Evolutionary conservation across 805 yeast genomes (phyloP), one percentile per base, ranked within the genome.

Genomic region (Candida coquimbonensis): DNA sequence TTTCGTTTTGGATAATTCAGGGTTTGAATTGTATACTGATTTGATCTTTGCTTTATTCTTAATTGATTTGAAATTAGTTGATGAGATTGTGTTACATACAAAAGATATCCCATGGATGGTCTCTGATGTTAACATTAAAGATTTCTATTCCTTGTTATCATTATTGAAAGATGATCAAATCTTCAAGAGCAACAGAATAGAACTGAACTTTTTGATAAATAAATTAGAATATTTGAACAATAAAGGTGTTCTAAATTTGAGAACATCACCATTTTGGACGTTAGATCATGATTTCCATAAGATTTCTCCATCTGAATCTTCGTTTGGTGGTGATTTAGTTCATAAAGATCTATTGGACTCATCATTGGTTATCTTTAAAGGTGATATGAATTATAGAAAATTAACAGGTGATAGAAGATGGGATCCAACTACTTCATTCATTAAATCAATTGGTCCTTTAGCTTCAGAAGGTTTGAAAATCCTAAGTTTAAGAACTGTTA

Each of bases 41-140:
- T 65, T 87, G 54, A 68, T 82, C 48, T 67, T 85, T 38, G 70
- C 82, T 3, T 64, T 84, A 40, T 83, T 84, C 61, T 57, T 86
- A 49, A 65, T 93, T 24, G 95, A 90, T 55, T 66, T 86, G 14
- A 75, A 77, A n/a, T 62, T 90, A 21, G 81, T 78, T 14, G 67
- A 70, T 21, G 69, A 75, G 46, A 78, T 91, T 49, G 82, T 80
- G 17, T 71, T 90, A 50, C 99, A 93, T 64, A 88, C 95, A 52
- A 93, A 93, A 64, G 78, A 80, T 43, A 77, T 89, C 49, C 97
- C 98, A 32, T 93, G 98, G 95, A 91, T 93, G 83, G 98, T 93
- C 17, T 87, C 96, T 54, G 99, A 93, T 64, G 95, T 93, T 9
- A 80, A 89, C 80, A 77, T 87, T 27, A 81, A 80, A 57, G 99